These are phyloP conservation scores for Petunia axillaris DNA, from an alignment of 257 asterid genomes.

Conservation along the genomic window DNA sequence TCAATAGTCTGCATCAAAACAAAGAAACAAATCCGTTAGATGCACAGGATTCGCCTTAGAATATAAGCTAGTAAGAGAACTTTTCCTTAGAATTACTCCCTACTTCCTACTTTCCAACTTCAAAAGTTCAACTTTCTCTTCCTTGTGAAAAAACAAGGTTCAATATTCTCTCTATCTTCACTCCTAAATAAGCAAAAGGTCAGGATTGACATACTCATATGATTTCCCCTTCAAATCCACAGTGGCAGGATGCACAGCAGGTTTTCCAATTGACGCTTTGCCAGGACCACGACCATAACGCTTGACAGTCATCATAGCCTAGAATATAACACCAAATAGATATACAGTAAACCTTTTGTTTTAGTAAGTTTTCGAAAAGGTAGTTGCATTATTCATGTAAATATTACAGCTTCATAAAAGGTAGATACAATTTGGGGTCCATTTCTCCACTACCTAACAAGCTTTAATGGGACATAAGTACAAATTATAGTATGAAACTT, in stretches of 20 bases:
- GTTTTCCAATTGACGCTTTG: conserved; percentile 66
- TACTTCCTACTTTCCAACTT: background rate
- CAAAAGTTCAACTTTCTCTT: background rate
- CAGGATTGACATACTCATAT: conserved; percentile 62
- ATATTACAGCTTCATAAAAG: background rate
- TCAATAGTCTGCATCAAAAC: conserved; percentile 57
- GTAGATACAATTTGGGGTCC: background rate
- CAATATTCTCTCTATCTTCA: no score
- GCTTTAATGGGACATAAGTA: background rate
- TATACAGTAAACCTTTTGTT: background rate
- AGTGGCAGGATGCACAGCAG: conserved; percentile 88
- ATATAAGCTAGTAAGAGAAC: background rate
- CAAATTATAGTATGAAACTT: conserved; percentile 31
- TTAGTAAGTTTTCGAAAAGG: background rate
- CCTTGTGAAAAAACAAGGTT: no score
- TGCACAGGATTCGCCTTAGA: background rate
- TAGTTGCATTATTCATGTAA: background rate
- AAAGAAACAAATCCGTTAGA: background rate
- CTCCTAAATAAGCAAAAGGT: background rate
- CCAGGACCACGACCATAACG: conserved; percentile 88
- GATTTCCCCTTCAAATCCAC: conserved; percentile 96
- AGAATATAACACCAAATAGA: conserved; percentile 18
- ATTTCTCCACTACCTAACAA: background rate
- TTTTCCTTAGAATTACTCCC: background rate
- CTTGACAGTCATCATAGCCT: conserved; percentile 94